Evolutionary conservation across 805 yeast genomes (phyloP).

Genomic region (Myxozyma mucilagina): DNA sequence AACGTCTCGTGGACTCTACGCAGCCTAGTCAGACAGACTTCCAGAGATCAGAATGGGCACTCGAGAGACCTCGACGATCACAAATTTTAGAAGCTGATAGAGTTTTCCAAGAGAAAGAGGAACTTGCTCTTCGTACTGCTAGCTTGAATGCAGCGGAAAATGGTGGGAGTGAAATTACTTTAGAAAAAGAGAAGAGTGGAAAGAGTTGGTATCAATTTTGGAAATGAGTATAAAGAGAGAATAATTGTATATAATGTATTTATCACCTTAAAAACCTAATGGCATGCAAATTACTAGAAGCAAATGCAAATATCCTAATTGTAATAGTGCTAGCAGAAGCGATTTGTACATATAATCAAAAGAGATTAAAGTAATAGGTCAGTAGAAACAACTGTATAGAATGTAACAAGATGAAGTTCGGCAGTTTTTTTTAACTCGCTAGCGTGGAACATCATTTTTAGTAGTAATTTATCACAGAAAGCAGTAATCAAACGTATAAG

Average conservation of each 20-base stretch:
- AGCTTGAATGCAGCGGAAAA: neutral
- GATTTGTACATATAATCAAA: neutral
- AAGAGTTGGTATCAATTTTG: conserved; percentile 24
- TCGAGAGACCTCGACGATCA: conserved; percentile 67
- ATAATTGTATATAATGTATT: neutral
- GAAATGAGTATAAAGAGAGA: neutral
- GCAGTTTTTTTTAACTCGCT: too few species aligned
- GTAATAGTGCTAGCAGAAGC: neutral
- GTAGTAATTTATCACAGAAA: too few species aligned
- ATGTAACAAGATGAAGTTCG: too few species aligned
- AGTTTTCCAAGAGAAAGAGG: conserved; percentile 68
- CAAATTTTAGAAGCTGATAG: conserved; percentile 77
- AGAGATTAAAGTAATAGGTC: neutral
- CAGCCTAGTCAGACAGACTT: conserved; percentile 41
- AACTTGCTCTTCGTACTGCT: conserved; percentile 46
- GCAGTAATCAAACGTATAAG: too few species aligned
- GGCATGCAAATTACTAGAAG: neutral
- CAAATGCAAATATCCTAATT: neutral
- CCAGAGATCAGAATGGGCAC: conserved; percentile 47
- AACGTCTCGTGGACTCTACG: conserved; percentile 39
- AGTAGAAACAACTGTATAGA: too few species aligned
- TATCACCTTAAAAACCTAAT: neutral
- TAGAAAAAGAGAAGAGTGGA: neutral
- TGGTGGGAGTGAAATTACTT: conserved; percentile 31
- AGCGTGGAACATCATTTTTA: too few species aligned